These are phyloP conservation scores for Tubosaeta sp. DNA, from an alignment of 768 basidiomycete genomes.

Conservation along the genomic window DNA sequence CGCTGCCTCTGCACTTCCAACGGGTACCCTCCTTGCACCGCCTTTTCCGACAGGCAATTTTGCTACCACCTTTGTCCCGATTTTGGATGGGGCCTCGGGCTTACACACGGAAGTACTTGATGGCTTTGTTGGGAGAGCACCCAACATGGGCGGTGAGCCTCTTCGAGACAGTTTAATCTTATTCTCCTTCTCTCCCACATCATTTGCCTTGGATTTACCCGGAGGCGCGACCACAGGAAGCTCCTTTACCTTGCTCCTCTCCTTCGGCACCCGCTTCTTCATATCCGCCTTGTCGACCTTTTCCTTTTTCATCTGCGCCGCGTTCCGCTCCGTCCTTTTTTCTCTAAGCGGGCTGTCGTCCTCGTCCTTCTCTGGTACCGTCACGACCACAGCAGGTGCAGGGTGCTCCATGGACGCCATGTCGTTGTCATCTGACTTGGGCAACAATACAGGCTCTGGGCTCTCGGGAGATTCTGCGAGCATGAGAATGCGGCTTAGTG, in stretches of 20 bases:
- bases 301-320: slow-evolving; percentile 4
- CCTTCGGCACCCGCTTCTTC: slow-evolving; percentile 33
- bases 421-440: slow-evolving; percentile 13
- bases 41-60: slow-evolving; percentile 38
- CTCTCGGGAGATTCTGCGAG: slow-evolving; percentile 57
- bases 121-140: slow-evolving; percentile 18
- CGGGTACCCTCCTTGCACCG: slow-evolving; percentile 61
- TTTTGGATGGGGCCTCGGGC: slow-evolving; percentile 10
- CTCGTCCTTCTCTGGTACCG: slow-evolving; percentile 35
- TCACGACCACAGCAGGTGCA: slow-evolving; percentile 8
- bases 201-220: slow-evolving; percentile 29
- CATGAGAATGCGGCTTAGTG: slow-evolving; percentile 75
- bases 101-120: slow-evolving; percentile 6
- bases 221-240: slow-evolving; percentile 6
- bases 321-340: slow-evolving; percentile 40
- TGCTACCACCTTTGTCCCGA: slow-evolving; percentile 9
- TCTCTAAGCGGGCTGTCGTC: slow-evolving; percentile 54
- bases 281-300: slow-evolving; percentile 9
- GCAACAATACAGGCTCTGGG: slow-evolving; percentile 18
- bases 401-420: slow-evolving; percentile 24
- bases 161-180: slow-evolving; percentile 31
- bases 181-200: slow-evolving; percentile 34
- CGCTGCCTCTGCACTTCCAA: slow-evolving; percentile 65
- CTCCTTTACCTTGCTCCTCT: slow-evolving; percentile 38
- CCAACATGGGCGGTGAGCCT: slow-evolving; percentile 20